Evolutionary conservation across 441 rosid genomes (phyloP).

Genomic region (Erodium moschatum): DNA sequence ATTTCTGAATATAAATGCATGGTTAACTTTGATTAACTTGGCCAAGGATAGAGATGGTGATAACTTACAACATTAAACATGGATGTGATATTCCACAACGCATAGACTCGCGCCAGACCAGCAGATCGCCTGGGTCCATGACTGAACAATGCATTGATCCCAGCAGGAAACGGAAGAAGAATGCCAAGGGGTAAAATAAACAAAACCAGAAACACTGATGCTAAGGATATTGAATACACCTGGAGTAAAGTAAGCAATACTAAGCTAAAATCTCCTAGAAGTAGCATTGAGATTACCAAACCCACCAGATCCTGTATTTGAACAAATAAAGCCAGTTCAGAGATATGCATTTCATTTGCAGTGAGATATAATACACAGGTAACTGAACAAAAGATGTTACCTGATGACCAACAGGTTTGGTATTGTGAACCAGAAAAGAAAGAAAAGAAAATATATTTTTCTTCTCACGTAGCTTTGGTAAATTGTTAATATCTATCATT

Average conservation of each 20-base stretch:
- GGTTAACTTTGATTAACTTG: too few species aligned
- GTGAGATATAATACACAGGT: too few species aligned
- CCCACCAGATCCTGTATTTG: slow-evolving; percentile 95
- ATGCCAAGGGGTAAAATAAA: slow-evolving; percentile 86
- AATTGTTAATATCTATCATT: slow-evolving; percentile 59
- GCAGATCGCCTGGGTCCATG: slow-evolving; percentile 98
- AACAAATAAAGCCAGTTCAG: slow-evolving; percentile 7
- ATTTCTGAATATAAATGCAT: background rate
- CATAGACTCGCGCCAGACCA: slow-evolving; percentile 93
- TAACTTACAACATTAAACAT: slow-evolving; percentile 81
- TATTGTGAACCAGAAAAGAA: slow-evolving; percentile 87
- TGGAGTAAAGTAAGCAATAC: slow-evolving; percentile 95
- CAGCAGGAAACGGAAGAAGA: slow-evolving; percentile 97
- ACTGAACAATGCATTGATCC: slow-evolving; percentile 97
- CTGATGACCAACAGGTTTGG: slow-evolving; percentile 99
- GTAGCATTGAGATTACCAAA: slow-evolving; percentile 88
- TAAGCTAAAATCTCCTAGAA: slow-evolving; percentile 97
- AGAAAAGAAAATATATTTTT: slow-evolving; percentile 77
- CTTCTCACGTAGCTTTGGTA: slow-evolving; percentile 80
- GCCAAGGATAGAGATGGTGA: slow-evolving; percentile 11
- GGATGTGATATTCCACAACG: slow-evolving; percentile 93
- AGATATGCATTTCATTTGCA: background rate
- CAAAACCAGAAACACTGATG: slow-evolving; percentile 71
- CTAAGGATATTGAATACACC: slow-evolving; percentile 83
- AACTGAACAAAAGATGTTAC: slow-evolving; percentile 22